These are phyloP conservation scores for Lasiosphaeris hirsuta DNA, from an alignment of 495 filamentous ascomycete genomes.

Conservation along the genomic window DNA sequence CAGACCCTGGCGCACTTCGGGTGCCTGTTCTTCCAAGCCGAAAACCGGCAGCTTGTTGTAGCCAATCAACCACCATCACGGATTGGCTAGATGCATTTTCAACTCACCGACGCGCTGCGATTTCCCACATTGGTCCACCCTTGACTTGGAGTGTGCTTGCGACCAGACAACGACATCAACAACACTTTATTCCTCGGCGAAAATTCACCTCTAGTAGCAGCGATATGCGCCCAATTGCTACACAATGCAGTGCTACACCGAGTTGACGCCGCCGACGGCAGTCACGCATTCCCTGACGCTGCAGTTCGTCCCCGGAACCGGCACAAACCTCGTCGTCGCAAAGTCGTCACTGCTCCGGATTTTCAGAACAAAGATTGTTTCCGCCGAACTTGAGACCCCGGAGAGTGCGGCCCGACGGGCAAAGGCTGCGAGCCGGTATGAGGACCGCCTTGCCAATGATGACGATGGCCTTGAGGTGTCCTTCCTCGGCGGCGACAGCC, in stretches of 20 bases:
- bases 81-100: no score
- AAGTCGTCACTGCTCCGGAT: conserved; percentile 90
- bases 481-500: conserved; percentile 55
- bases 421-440: conserved; percentile 33
- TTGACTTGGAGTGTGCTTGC: no score
- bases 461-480: conserved; percentile 60
- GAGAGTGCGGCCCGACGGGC: conserved; percentile 19
- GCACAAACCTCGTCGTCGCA: conserved; percentile 81
- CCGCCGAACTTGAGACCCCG: conserved; percentile 49
- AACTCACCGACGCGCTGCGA: no score
- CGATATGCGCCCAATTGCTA: conserved; percentile 24
- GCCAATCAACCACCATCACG: no score
- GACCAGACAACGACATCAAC: background rate
- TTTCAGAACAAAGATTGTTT: conserved; percentile 58
- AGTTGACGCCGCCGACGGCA: conserved; percentile 86
- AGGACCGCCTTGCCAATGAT: conserved; percentile 47
- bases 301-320: conserved; percentile 69
- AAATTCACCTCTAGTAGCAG: background rate
- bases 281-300: conserved; percentile 83
- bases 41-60: no score
- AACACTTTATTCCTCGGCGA: background rate
- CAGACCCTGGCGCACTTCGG: no score
- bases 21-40: no score
- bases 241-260: conserved; percentile 71
- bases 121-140: no score